A percentile compares a stretch with the other conserved stretches of the same genome.
Evolutionary conservation across 2,329 filamentous ascomycete genomes (phyloP).

Genomic region (Plectosphaerella sp.): DNA sequence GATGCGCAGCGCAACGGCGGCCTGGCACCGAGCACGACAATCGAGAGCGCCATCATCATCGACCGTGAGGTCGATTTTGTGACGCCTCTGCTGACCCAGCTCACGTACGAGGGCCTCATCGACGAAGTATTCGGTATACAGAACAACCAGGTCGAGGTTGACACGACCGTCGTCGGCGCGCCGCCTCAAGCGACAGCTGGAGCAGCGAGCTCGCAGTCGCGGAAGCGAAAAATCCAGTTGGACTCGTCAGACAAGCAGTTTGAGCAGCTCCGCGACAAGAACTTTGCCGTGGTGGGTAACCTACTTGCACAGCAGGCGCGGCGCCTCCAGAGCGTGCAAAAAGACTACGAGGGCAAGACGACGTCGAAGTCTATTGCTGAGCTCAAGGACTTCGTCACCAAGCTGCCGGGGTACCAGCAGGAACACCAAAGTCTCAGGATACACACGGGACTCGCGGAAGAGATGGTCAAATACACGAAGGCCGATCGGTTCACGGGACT

Average conservation of each 20-base stretch:
- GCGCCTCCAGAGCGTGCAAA: constrained; percentile 75
- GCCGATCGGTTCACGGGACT: constrained; percentile 84
- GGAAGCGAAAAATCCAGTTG: constrained; percentile 83
- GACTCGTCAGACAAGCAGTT: constrained; percentile 89
- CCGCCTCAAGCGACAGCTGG: constrained; percentile 54
- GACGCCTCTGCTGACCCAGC: constrained; percentile 84
- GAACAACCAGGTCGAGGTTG: constrained; percentile 89
- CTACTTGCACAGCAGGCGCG: constrained; percentile 87
- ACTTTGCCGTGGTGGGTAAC: constrained; percentile 90
- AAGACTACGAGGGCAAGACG: constrained; percentile 84
- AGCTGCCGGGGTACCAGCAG: constrained; percentile 84
- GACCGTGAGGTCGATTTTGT: constrained; percentile 94
- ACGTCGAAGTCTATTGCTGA: constrained; percentile 80
- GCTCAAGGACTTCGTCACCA: constrained; percentile 90
- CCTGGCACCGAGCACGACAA: constrained; percentile 77
- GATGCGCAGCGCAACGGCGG: constrained; percentile 56
- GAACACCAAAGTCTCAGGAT: constrained; percentile 91
- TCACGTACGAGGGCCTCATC: constrained; percentile 94
- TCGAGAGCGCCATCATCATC: constrained; percentile 90
- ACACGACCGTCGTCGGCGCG: constrained; percentile 82
- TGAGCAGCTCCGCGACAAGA: constrained; percentile 80
- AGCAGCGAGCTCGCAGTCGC: constrained; percentile 44
- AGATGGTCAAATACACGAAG: constrained; percentile 89
- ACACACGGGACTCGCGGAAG: constrained; percentile 88
- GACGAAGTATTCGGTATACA: constrained; percentile 91